A percentile compares a stretch with the other conserved stretches of the same genome.
Evolutionary conservation across 768 basidiomycete species (phyloP).

Genomic region (Boletus sp.): DNA sequence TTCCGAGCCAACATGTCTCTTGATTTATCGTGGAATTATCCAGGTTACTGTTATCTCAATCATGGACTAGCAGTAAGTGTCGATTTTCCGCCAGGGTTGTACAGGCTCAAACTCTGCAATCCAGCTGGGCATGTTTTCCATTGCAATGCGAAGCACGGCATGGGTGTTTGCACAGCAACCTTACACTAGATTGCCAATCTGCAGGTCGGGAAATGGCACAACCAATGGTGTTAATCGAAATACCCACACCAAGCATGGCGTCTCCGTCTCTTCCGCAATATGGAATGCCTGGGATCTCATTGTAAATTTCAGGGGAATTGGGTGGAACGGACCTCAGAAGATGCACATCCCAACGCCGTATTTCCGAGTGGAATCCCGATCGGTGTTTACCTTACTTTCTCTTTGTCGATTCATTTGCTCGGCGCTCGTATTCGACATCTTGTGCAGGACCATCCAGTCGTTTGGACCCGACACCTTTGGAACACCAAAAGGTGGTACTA

Average conservation of each 20-base stretch:
- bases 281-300: constrained; percentile 30
- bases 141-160: constrained; percentile 22
- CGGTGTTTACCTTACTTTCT: constrained; percentile 15
- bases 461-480: constrained; percentile 42
- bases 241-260: background rate
- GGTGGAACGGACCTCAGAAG: constrained; percentile 22
- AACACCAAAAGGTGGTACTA: constrained; percentile 31
- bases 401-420: constrained; percentile 8
- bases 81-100: too few species aligned
- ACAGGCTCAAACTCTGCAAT: background rate
- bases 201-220: background rate
- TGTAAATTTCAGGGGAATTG: constrained; percentile 25
- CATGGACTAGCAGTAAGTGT: constrained; percentile 21
- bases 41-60: constrained; percentile 17
- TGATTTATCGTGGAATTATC: constrained; percentile 21
- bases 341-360: constrained; percentile 13
- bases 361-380: constrained; percentile 18
- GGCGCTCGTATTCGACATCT: constrained; percentile 2
- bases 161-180: constrained; percentile 18
- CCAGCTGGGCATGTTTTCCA: constrained; percentile 23
- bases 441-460: background rate
- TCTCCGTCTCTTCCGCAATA: constrained; percentile 12
- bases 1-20: constrained; percentile 36
- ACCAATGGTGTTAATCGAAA: background rate
- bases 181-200: constrained; percentile 13